Base-by-base conservation (phyloP, 768 basidiomycete species). In the Rhizopogon sp. region DNA sequence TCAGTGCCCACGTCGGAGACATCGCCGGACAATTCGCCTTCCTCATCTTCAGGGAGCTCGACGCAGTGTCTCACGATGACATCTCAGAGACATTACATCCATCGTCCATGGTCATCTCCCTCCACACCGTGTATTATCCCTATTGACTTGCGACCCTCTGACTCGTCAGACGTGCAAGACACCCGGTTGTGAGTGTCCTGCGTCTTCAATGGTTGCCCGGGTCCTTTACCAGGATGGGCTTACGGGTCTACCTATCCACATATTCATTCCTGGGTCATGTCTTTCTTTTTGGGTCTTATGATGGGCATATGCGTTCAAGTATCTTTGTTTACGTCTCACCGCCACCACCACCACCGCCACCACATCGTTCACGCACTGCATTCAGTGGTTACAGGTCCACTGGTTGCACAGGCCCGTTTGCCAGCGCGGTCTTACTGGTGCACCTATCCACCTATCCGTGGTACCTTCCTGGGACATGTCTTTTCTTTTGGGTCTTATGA, bases 101-200 rank as follows among this genome's bases (percentile, higher is more conserved):
- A 64, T 56, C 68, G 68, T 13, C 60, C 66, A 50, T 58, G 59
- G 54, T 60, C 70, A 13, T 52, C 55, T 3, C 57, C 55, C 39
- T 52, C 17, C 17, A 14, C 31, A 13, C 17, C 45, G 13, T 31
- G 10, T 3, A 5, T 31, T n/a, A 6, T 46, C 10, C 2, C 29
- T 7, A 10, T 17, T 25, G 22, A 43, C 43, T 3, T 43, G 13
- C 22, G 14, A 13, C 11, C 6, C 17, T 35, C 8, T 47, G 33
- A 47, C 33, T 35, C 5, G 33, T 17, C 29, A 6, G 31, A 20
- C 17, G 17, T 4, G 2, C 20, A 8, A 8, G 35, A 37, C 17
- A 35, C 31, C 14, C 47, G 35, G 47, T 14, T 49, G 9, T 37
- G 33, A 37, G 33, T 37, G 10, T 37, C 20, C 14, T 10, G 35